Conservation (phyloP, 176 grass and related monocot species). For the Miscanthus lutarioriparius region DNA sequence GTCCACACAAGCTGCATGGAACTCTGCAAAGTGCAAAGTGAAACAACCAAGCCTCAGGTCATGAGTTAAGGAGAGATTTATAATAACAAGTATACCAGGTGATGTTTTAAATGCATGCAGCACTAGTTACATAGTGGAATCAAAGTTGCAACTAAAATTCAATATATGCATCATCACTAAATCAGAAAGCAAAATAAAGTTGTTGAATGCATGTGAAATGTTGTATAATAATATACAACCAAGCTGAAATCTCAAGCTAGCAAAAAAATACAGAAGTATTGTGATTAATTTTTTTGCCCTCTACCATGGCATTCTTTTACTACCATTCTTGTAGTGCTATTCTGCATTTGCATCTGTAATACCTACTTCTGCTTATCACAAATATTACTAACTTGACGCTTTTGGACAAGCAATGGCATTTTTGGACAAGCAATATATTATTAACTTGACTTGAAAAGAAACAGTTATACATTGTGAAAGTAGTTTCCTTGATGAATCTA, state of each 20-base stretch:
- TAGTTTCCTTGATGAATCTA: neutral
- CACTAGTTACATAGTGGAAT: neutral
- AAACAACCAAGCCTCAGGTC: constrained; percentile 35
- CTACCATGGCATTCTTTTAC: neutral
- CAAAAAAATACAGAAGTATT: neutral
- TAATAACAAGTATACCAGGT: neutral
- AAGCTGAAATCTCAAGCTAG: neutral
- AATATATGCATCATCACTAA: neutral
- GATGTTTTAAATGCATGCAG: neutral
- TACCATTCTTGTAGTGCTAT: neutral
- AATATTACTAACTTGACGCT: no score
- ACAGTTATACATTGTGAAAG: neutral
- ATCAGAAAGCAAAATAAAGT: constrained; percentile 16
- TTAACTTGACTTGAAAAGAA: neutral
- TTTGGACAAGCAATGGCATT: no score
- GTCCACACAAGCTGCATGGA: constrained; percentile 85
- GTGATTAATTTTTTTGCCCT: neutral
- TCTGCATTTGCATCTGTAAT: neutral
- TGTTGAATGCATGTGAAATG: constrained; percentile 4
- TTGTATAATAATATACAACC: neutral
- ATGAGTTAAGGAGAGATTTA: constrained; percentile 6
- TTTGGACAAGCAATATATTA: neutral
- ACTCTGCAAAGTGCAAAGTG: constrained; percentile 64
- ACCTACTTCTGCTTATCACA: neutral
- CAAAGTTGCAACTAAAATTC: neutral